phyloP scores from a whole-genome alignment of 192 early-diverging fungal species.

The Coemansia umbellata region DNA sequence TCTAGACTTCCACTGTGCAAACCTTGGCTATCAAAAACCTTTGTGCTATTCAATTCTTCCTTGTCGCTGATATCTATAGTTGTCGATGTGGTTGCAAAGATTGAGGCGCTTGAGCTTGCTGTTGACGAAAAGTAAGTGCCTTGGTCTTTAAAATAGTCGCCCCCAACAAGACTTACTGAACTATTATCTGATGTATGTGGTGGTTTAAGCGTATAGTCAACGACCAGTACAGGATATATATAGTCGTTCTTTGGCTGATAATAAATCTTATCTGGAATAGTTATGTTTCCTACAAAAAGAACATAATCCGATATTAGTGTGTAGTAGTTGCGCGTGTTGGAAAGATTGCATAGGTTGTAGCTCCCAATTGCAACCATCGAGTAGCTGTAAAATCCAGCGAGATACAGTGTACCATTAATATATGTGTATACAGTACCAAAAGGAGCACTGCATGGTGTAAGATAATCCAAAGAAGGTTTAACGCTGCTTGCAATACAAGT shows the following conservation, averaged over 20 bases:
- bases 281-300: neutral
- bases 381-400: constrained; percentile 14
- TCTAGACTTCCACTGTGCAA: too few species aligned
- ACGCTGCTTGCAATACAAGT: neutral
- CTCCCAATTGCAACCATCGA: neutral
- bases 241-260: neutral
- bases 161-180: neutral
- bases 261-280: neutral
- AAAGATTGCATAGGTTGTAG: neutral
- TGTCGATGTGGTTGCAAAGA: too few species aligned
- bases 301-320: constrained; percentile 11
- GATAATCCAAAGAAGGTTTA: neutral
- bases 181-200: neutral
- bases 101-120: too few species aligned
- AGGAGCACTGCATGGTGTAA: neutral
- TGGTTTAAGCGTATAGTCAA: neutral
- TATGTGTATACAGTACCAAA: constrained; percentile 10
- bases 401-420: neutral
- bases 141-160: constrained; percentile 2
- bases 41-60: too few species aligned
- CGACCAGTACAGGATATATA: neutral
- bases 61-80: too few species aligned
- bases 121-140: neutral
- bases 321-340: constrained; percentile 11
- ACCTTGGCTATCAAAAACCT: too few species aligned